Evolutionary conservation across 2,329 filamentous ascomycete genomes (phyloP).

Genomic region (Aureobasidium leucospermi): DNA sequence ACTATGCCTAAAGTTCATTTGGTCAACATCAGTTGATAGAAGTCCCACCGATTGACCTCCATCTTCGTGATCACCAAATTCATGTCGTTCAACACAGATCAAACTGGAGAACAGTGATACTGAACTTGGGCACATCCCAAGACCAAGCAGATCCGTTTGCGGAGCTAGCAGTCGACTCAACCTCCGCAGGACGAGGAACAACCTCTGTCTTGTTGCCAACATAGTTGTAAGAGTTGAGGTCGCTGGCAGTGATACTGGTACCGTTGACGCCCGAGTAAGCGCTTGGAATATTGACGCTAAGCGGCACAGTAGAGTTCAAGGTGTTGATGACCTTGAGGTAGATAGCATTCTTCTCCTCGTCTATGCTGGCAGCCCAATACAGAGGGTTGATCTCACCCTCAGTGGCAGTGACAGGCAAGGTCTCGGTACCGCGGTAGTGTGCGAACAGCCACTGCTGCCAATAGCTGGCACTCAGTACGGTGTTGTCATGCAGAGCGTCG

Average conservation of each 20-base stretch:
- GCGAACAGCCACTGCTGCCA: conserved; percentile 27
- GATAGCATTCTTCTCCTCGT: conserved; percentile 16
- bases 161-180: conserved; percentile 4
- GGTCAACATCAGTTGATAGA: too few species aligned
- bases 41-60: background rate
- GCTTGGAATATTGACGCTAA: conserved; percentile 20
- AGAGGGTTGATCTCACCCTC: conserved; percentile 25
- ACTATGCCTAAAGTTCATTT: too few species aligned
- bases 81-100: conserved; percentile 2
- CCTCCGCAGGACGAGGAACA: conserved; percentile 18
- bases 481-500: conserved; percentile 24
- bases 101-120: conserved; percentile 24
- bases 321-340: conserved; percentile 23
- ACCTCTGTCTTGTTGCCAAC: conserved; percentile 21
- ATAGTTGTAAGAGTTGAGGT: conserved; percentile 23
- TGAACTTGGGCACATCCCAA: conserved; percentile 22
- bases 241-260: conserved; percentile 21
- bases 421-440: conserved; percentile 23
- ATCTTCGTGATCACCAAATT: background rate
- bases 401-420: conserved; percentile 21
- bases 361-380: conserved; percentile 26
- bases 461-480: conserved; percentile 26
- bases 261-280: conserved; percentile 22
- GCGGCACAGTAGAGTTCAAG: conserved; percentile 17
- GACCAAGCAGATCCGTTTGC: conserved; percentile 16